These are phyloP conservation scores for Arachis hypogaea DNA, from an alignment of 306 rosid species.

Conservation along the genomic window DNA sequence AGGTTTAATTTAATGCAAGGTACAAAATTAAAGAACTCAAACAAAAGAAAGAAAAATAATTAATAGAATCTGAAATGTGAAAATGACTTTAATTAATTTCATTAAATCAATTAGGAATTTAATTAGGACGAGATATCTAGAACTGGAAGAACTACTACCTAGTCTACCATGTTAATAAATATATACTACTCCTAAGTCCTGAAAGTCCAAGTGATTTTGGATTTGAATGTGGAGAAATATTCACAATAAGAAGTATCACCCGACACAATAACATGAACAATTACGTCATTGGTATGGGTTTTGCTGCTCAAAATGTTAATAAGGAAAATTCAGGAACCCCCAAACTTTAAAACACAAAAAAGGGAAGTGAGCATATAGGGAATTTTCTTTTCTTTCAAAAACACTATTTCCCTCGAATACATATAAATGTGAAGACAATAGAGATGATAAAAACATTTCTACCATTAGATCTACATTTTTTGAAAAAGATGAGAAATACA, in stretches of 20 bases:
- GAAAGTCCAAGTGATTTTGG: conserved; percentile 10
- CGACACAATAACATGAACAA: conserved; percentile 49
- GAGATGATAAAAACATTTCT: too few relatives aligned
- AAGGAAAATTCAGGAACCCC: conserved; percentile 31
- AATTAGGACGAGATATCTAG: too few relatives aligned
- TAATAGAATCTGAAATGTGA: background rate
- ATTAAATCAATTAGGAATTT: conserved; percentile 27
- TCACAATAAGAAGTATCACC: conserved; percentile 36
- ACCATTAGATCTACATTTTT: too few relatives aligned
- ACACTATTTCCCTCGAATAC: too few relatives aligned
- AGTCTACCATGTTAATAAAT: background rate
- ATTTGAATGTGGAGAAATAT: conserved; percentile 1
- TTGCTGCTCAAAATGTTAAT: conserved; percentile 41
- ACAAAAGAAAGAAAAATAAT: background rate
- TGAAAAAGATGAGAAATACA: too few relatives aligned
- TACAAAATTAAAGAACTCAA: conserved; percentile 5
- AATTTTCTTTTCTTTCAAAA: conserved; percentile 35
- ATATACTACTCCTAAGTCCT: too few relatives aligned
- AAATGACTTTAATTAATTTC: background rate
- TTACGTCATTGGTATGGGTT: conserved; percentile 41
- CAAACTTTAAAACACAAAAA: conserved; percentile 38
- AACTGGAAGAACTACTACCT: conserved; percentile 8
- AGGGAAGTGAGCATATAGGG: conserved; percentile 13
- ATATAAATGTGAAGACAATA: too few relatives aligned
- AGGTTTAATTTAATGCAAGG: background rate